Conservation (phyloP, 805 yeast genomes). For the Saccharomycopsis sp. region DNA sequence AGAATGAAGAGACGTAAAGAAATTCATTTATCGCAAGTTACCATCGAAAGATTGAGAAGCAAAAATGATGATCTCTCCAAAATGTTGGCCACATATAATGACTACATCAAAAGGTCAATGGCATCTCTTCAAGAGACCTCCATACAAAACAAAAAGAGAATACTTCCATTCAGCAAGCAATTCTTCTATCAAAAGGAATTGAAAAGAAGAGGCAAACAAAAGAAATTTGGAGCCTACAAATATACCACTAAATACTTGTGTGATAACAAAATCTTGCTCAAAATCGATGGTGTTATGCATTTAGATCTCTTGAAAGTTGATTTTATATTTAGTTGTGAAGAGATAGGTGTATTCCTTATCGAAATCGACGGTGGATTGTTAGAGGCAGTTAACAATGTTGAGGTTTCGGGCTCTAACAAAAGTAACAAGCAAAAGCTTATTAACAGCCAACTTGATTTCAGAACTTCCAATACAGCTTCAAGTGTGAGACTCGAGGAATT, state of each 20-base stretch:
- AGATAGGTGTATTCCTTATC: constrained; percentile 62
- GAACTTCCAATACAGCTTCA: constrained; percentile 27
- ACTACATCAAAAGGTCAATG: constrained; percentile 40
- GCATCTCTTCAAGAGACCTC: constrained; percentile 34
- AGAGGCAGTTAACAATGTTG: not conserved
- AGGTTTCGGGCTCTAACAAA: not conserved
- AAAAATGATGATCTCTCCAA: constrained; percentile 37
- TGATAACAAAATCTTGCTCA: constrained; percentile 64
- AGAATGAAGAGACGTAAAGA: constrained; percentile 42
- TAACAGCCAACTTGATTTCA: not conserved
- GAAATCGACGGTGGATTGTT: constrained; percentile 51
- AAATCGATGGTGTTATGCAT: constrained; percentile 51
- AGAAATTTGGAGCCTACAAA: constrained; percentile 71
- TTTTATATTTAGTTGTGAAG: constrained; percentile 70
- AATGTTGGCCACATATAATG: constrained; percentile 35
- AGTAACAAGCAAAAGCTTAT: not conserved
- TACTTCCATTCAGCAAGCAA: constrained; percentile 56
- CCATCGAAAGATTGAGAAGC: constrained; percentile 38
- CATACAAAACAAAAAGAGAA: constrained; percentile 16
- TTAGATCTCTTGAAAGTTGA: constrained; percentile 51
- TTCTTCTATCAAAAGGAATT: constrained; percentile 69
- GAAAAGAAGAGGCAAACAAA: constrained; percentile 57
- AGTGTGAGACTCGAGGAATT: constrained; percentile 65
- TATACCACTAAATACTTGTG: constrained; percentile 68
- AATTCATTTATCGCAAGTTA: constrained; percentile 37